A percentile compares a stretch with the other conserved stretches of the same genome.
Conservation (phyloP, 2,329 filamentous ascomycete species). For the Sclerotinia trifoliorum region DNA sequence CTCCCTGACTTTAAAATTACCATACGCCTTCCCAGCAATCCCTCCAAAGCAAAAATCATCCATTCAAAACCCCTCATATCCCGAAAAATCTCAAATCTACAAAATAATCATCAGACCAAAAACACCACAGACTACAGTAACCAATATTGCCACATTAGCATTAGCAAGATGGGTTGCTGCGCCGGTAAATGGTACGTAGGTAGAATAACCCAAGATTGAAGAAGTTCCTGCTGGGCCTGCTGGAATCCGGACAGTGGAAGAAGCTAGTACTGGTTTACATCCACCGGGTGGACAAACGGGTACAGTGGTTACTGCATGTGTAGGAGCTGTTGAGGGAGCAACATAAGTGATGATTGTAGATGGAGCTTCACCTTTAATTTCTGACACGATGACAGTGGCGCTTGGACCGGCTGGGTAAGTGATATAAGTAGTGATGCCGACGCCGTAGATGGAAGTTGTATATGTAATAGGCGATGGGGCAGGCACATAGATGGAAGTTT, state of each 20-base stretch:
- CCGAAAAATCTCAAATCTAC: not conserved
- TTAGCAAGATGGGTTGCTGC: not conserved
- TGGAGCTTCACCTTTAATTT: not conserved
- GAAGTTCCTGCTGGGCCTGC: constrained; percentile 9
- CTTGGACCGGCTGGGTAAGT: constrained; percentile 15
- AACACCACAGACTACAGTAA: not conserved
- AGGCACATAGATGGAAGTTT: constrained; percentile 19
- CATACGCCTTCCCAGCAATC: not conserved
- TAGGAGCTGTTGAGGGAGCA: not conserved
- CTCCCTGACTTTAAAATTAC: not conserved
- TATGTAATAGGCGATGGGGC: constrained; percentile 11
- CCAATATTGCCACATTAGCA: not conserved
- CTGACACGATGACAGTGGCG: constrained; percentile 1
- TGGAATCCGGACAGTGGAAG: not conserved
- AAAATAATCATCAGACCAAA: constrained; percentile 11
- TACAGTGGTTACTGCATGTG: not conserved
- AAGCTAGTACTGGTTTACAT: not conserved
- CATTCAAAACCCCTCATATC: not conserved
- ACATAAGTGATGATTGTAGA: constrained; percentile 17
- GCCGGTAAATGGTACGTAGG: constrained; percentile 16
- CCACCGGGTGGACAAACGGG: constrained; percentile 2
- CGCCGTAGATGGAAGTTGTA: not conserved
- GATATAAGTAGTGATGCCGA: constrained; percentile 2
- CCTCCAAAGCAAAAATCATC: not conserved
- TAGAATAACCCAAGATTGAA: constrained; percentile 14